phyloP scores from a whole-genome alignment of 1,284 basidiomycete genomes.

The Ustilago sp. region DNA sequence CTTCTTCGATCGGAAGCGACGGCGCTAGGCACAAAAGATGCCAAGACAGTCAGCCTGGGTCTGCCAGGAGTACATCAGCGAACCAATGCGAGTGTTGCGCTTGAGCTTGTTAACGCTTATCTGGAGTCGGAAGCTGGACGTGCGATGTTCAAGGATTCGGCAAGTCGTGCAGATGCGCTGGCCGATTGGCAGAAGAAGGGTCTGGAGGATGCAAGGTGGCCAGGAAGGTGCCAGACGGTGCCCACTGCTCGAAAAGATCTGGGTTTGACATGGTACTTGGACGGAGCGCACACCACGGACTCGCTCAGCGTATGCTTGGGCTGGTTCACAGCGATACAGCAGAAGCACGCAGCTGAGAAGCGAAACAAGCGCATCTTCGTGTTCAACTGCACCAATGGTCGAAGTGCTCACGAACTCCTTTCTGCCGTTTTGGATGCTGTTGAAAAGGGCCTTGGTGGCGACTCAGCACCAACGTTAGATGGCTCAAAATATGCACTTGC shows the following conservation, averaged over 20 bases:
- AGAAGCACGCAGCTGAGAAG: slow-evolving; percentile 10
- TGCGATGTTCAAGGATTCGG: slow-evolving; percentile 26
- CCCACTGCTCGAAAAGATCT: slow-evolving; percentile 70
- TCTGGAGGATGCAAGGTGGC: slow-evolving; percentile 83
- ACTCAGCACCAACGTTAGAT: not conserved
- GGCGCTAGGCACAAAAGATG: slow-evolving; percentile 20
- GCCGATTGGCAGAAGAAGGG: slow-evolving; percentile 74
- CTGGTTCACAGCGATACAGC: slow-evolving; percentile 75
- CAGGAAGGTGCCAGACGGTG: slow-evolving; percentile 93
- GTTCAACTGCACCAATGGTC: slow-evolving; percentile 95
- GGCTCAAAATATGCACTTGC: slow-evolving; percentile 17
- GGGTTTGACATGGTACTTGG: slow-evolving; percentile 84
- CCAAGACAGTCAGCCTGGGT: slow-evolving; percentile 72
- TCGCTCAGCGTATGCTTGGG: slow-evolving; percentile 86
- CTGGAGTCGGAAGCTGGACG: slow-evolving; percentile 72
- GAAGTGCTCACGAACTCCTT: slow-evolving; percentile 82
- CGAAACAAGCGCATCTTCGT: slow-evolving; percentile 77
- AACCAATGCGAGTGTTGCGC: slow-evolving; percentile 89
- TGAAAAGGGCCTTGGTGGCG: slow-evolving; percentile 18
- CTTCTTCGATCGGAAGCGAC: slow-evolving; percentile 18
- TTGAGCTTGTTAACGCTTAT: slow-evolving; percentile 81
- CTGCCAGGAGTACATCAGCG: slow-evolving; percentile 89
- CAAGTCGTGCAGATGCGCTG: slow-evolving; percentile 17
- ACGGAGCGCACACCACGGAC: slow-evolving; percentile 95
- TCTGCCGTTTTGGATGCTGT: slow-evolving; percentile 73